phyloP scores from a whole-genome alignment of 1,284 basidiomycete species.

The Rhodotorula sp. region DNA sequence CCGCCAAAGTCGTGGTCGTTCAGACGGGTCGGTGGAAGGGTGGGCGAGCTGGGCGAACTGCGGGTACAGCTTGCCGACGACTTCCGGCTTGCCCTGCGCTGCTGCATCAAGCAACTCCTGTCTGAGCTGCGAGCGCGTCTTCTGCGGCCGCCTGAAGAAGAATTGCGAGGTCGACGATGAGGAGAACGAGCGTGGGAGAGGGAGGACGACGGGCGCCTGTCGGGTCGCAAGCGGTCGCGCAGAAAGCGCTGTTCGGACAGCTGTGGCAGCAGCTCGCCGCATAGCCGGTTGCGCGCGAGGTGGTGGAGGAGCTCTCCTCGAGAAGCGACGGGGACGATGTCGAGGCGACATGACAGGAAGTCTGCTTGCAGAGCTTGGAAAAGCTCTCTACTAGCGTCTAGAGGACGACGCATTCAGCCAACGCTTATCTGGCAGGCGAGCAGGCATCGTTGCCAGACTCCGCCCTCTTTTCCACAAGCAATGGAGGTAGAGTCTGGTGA shows the following conservation, averaged over 20 bases:
- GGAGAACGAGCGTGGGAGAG: not conserved
- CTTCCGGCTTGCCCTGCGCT: slow-evolving; percentile 20
- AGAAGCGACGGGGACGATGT: no score
- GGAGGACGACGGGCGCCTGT: not conserved
- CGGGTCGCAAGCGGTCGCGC: not conserved
- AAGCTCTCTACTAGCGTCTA: not conserved
- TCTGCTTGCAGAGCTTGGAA: no score
- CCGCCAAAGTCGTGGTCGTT: slow-evolving; percentile 7
- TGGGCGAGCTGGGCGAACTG: slow-evolving; percentile 13
- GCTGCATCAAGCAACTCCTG: slow-evolving; percentile 21
- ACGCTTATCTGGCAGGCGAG: not conserved
- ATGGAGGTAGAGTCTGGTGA: not conserved
- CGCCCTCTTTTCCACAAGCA: not conserved
- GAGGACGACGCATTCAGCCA: not conserved
- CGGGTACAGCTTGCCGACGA: slow-evolving; percentile 31
- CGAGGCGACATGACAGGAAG: no score
- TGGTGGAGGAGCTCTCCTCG: not conserved
- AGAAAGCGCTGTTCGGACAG: not conserved
- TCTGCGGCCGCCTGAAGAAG: slow-evolving; percentile 32
- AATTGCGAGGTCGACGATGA: slow-evolving; percentile 8
- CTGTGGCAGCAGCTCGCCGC: slow-evolving; percentile 16
- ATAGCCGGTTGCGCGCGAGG: not conserved
- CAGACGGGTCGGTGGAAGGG: slow-evolving; percentile 8
- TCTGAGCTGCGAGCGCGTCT: slow-evolving; percentile 14
- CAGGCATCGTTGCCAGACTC: not conserved